These are phyloP conservation scores for Marsdenia floribunda DNA, from an alignment of 257 asterid species.

Conservation along the genomic window DNA sequence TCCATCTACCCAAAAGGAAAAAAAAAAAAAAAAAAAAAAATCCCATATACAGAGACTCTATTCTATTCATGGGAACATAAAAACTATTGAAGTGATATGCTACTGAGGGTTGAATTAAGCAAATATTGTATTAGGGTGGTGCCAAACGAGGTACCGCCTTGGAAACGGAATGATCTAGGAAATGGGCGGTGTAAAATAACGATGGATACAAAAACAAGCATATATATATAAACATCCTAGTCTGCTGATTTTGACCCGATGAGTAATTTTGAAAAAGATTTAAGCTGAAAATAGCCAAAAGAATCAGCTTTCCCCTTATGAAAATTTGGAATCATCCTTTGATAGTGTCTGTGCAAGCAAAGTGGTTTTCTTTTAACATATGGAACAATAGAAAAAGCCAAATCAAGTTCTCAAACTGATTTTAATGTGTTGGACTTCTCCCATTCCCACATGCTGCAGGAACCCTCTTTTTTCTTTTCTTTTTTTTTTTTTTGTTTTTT, in stretches of 20 bases:
- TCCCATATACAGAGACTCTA: not conserved
- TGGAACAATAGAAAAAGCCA: constrained; percentile 11
- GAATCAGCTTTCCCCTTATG: not conserved
- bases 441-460: constrained; percentile 19
- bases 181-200: not conserved
- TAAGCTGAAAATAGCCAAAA: not conserved
- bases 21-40: not conserved
- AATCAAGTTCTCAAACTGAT: constrained; percentile 10
- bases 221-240: not conserved
- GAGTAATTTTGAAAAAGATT: not conserved
- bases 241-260: constrained; percentile 15
- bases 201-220: not conserved
- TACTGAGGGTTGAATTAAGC: not conserved
- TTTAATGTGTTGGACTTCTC: not conserved
- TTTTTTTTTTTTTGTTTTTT: too few relatives aligned
- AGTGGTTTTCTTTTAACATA: constrained; percentile 7
- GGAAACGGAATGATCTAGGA: not conserved
- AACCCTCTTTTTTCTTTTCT: not conserved
- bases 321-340: constrained; percentile 3
- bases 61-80: not conserved
- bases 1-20: not conserved
- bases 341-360: constrained; percentile 1
- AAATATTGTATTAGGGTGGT: not conserved
- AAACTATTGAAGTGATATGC: not conserved
- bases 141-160: not conserved